A percentile compares a stretch with the other conserved stretches of the same genome.
Evolutionary conservation across 495 filamentous ascomycete species (phyloP).

Genomic region (Alectoria sarmentosa): DNA sequence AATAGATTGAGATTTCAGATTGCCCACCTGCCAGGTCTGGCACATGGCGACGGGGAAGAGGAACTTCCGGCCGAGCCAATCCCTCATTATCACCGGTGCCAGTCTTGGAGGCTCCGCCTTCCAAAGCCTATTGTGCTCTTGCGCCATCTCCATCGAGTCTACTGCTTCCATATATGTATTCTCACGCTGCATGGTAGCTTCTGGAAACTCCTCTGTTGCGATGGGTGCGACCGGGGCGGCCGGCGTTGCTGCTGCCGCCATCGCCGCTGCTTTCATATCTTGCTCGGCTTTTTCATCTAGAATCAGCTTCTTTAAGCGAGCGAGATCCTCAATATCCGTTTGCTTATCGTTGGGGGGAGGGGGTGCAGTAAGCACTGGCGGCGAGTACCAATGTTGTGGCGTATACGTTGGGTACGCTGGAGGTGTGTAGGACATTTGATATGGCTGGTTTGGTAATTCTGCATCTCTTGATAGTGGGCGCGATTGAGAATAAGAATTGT

Average conservation of each 20-base stretch:
- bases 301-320: conserved; percentile 2
- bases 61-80: conserved; percentile 1
- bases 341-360: not conserved
- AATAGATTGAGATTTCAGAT: not conserved
- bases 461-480: not conserved
- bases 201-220: not conserved
- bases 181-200: not conserved
- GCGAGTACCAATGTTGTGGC: not conserved
- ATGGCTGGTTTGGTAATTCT: not conserved
- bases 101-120: not conserved
- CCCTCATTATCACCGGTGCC: not conserved
- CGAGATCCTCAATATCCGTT: not conserved
- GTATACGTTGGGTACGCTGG: not conserved
- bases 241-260: not conserved
- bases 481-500: not conserved
- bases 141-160: not conserved
- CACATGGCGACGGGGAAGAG: conserved; percentile 4
- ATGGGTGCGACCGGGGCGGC: no score
- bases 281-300: conserved; percentile 4
- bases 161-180: not conserved
- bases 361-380: not conserved
- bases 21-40: conserved; percentile 1
- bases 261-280: not conserved
- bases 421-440: not conserved
- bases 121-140: not conserved